Conservation (phyloP, 2,329 filamentous ascomycete species). For the Aphanocladium album region DNA sequence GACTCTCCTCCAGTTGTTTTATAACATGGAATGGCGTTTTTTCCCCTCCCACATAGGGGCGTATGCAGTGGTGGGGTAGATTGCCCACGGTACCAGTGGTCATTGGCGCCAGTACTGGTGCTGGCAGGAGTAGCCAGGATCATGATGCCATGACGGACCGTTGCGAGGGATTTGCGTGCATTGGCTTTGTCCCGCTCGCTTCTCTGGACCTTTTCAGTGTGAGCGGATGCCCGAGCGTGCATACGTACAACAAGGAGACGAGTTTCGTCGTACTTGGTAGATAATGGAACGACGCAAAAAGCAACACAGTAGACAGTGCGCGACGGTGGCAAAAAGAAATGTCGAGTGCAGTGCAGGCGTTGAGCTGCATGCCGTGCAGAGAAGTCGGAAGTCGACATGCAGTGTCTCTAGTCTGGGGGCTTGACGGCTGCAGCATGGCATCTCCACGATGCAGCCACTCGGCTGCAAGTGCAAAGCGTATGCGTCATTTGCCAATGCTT, state of each 20-base stretch:
- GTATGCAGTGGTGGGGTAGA: background rate
- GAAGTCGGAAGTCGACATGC: background rate
- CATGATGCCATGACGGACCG: background rate
- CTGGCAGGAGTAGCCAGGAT: background rate
- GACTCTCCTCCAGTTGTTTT: conserved; percentile 8
- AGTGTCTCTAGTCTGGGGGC: no score
- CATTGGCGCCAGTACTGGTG: no score
- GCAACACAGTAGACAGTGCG: background rate
- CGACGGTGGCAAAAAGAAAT: background rate
- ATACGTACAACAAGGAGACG: background rate
- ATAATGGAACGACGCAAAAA: background rate
- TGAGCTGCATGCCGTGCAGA: background rate
- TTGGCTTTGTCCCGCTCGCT: conserved; percentile 5
- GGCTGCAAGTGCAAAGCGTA: background rate
- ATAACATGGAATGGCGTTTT: conserved; percentile 5
- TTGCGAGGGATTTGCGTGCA: background rate
- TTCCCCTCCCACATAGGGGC: background rate
- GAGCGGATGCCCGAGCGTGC: background rate
- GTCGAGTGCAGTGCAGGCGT: background rate
- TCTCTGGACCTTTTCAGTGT: background rate
- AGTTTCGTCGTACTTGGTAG: background rate
- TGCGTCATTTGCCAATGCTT: background rate
- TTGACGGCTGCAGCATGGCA: background rate
- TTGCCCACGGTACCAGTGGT: background rate
- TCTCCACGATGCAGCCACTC: background rate